Conservation (phyloP, 805 yeast species). For the Ogataea haglerorum region DNA sequence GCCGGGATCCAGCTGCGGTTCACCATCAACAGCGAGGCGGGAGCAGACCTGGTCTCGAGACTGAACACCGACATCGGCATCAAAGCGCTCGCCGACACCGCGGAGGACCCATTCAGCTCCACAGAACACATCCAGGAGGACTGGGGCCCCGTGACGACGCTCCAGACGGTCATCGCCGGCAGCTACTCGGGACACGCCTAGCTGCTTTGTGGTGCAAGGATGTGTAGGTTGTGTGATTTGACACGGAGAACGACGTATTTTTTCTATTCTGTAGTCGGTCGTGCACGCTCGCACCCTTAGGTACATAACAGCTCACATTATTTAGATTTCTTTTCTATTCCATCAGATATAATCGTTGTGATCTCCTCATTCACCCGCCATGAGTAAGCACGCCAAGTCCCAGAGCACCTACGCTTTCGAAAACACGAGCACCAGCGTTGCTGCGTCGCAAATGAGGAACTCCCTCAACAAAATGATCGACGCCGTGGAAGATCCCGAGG, state of each 20-base stretch:
- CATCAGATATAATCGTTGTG: background rate
- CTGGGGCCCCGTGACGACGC: slow-evolving; percentile 40
- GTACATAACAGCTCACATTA: slow-evolving; percentile 6
- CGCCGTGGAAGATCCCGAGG: slow-evolving; percentile 54
- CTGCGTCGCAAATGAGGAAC: slow-evolving; percentile 97
- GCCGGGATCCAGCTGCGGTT: slow-evolving; percentile 73
- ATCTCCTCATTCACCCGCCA: slow-evolving; percentile 3
- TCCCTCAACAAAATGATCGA: slow-evolving; percentile 88
- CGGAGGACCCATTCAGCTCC: slow-evolving; percentile 36
- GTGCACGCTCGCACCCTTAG: slow-evolving; percentile 6
- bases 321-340: slow-evolving; percentile 1
- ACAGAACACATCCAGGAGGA: slow-evolving; percentile 21
- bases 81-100: slow-evolving; percentile 24
- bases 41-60: slow-evolving; percentile 43
- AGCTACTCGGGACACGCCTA: slow-evolving; percentile 42
- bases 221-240: background rate
- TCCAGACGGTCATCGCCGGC: slow-evolving; percentile 48
- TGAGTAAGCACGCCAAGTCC: slow-evolving; percentile 59
- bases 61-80: slow-evolving; percentile 38
- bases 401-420: slow-evolving; percentile 88
- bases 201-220: slow-evolving; percentile 7
- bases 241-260: background rate
- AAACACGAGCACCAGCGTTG: slow-evolving; percentile 89
- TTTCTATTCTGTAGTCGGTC: slow-evolving; percentile 11
- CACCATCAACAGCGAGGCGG: slow-evolving; percentile 40